Evolutionary conservation across 2,329 filamentous ascomycete species (phyloP).

Genomic region (Cladophialophora psammophila): DNA sequence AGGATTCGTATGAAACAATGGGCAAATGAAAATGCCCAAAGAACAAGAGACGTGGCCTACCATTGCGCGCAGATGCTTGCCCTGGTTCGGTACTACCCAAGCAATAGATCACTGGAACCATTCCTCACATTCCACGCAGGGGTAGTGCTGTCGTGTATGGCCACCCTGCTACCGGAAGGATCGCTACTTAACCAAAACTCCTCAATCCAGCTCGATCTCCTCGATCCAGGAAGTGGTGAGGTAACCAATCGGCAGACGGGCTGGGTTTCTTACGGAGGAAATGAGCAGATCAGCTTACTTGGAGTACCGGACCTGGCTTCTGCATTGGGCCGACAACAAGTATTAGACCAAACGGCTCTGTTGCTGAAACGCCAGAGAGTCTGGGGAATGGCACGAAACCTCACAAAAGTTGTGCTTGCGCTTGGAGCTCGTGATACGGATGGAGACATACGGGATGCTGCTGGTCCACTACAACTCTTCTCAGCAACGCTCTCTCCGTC

Average conservation of each 20-base stretch:
- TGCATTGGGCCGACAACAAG: not conserved
- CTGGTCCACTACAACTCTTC: too few relatives aligned
- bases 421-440: not conserved
- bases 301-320: not conserved
- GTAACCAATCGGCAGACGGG: not conserved
- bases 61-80: slow-evolving; percentile 12
- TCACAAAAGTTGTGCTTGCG: not conserved
- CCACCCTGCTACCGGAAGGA: not conserved
- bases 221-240: not conserved
- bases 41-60: not conserved
- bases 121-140: slow-evolving; percentile 19
- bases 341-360: not conserved
- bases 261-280: not conserved
- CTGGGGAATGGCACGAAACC: not conserved
- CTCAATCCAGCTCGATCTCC: not conserved
- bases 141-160: slow-evolving; percentile 5
- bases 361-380: not conserved
- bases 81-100: slow-evolving; percentile 3
- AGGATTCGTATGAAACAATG: slow-evolving; percentile 1
- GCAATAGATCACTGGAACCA: not conserved
- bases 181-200: not conserved
- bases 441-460: not conserved
- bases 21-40: not conserved
- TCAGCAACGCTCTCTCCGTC: too few relatives aligned
- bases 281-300: not conserved